Evolutionary conservation across 768 basidiomycete species (phyloP).

Genomic region (Rhodosporidiobolus sp.): DNA sequence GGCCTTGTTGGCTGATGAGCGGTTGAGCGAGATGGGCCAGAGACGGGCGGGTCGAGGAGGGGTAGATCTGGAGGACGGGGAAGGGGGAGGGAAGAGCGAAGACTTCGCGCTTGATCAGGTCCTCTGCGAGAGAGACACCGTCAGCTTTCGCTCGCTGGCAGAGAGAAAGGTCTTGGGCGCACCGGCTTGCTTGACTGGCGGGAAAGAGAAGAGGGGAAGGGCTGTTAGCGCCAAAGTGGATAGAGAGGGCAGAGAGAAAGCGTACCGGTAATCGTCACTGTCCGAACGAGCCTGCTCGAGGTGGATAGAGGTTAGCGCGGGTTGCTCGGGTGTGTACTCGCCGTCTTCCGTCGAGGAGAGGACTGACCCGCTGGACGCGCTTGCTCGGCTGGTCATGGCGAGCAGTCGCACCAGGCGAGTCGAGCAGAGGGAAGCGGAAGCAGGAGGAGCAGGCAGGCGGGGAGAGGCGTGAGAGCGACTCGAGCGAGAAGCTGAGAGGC

Average conservation of each 20-base stretch:
- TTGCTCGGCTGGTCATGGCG: not conserved
- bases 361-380: too few relatives aligned
- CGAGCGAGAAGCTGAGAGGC: not conserved
- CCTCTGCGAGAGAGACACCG: slow-evolving; percentile 21
- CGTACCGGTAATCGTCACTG: not conserved
- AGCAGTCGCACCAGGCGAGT: too few relatives aligned
- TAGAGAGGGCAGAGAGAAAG: too few relatives aligned
- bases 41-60: not conserved
- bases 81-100: slow-evolving; percentile 30
- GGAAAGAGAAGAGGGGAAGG: not conserved
- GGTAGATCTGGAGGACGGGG: slow-evolving; percentile 19
- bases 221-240: not conserved
- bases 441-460: not conserved
- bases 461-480: not conserved
- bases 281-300: too few relatives aligned
- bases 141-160: not conserved
- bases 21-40: slow-evolving; percentile 8
- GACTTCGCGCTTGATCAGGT: slow-evolving; percentile 40
- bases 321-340: too few relatives aligned
- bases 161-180: not conserved
- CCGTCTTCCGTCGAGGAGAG: too few relatives aligned
- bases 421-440: not conserved
- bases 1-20: not conserved
- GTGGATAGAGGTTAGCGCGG: too few relatives aligned
- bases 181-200: not conserved